Evolutionary conservation across 2,329 filamentous ascomycete species (phyloP), one percentile per base, ranked within the genome.

Genomic region (Lojkania enalia): DNA sequence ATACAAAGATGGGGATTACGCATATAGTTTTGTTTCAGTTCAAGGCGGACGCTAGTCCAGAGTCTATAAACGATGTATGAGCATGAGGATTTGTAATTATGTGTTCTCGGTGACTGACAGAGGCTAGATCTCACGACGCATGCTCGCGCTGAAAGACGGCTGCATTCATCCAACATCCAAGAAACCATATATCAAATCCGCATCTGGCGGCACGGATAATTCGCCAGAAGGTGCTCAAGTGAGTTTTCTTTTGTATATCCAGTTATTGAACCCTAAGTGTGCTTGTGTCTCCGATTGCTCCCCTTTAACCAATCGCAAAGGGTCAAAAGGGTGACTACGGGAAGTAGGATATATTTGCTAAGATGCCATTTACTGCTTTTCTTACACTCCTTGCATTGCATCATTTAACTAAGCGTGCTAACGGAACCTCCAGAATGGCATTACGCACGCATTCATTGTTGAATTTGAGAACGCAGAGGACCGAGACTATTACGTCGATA

Each of bases 21-120:
- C 84, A 87, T 60, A 77, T 86, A 29, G 83, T 87, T 7, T 71
- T 86, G 20, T 83, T 86, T 56, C 74, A 20, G 69, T 85, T 6
- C 70, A 78, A 55, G 75, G 77, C 54, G 83, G 84, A 67, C 32
- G 76, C 68, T 2, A 40, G 11, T 31, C 6, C 36, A 18, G 16
- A 25, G 3, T 31, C 19, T 27, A 40, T 47, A 19, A 41, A 31
- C 14, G 21, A 33, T 29, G 25, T 42, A 54, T 27, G 7, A 7
- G n/a, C 30, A 33, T 33, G 30, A 7, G 9, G 30, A 33, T 33
- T 33, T 33, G 9, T 16, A 16, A 11, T 11, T 33, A 11, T 9
- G 30, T 33, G 16, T 9, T 7, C 30, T 7, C 16, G 15, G 9
- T 9, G n/a, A n/a, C 23, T 27, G 23, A 27, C n/a, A n/a, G 7